These are phyloP conservation scores for Penicillium brasilianum DNA, from an alignment of 2,329 filamentous ascomycete genomes.

Conservation along the genomic window DNA sequence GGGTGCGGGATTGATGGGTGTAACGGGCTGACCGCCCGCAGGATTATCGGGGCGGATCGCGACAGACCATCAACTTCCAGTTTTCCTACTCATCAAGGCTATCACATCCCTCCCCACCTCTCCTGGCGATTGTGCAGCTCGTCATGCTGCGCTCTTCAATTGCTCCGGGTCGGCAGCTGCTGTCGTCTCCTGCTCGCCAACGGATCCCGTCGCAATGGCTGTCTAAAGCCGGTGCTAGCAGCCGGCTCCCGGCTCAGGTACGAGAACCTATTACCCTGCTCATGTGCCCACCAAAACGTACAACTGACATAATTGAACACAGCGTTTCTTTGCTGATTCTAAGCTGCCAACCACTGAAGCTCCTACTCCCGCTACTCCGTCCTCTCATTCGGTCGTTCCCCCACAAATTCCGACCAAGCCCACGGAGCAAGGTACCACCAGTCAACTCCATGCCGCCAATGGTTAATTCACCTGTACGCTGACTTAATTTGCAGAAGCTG, in stretches of 20 bases:
- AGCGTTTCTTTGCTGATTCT: conserved; percentile 59
- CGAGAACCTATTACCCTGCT: conserved; percentile 24
- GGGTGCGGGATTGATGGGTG: conserved; percentile 13
- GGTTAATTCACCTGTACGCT: conserved; percentile 14
- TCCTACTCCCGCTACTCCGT: conserved; percentile 51
- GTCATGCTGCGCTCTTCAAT: conserved; percentile 63
- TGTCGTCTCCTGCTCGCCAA: conserved; percentile 46
- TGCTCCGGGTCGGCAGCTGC: conserved; percentile 52
- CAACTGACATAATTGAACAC: conserved; percentile 31
- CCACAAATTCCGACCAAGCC: conserved; percentile 56
- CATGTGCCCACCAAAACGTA: conserved; percentile 12
- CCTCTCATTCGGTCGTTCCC: conserved; percentile 55
- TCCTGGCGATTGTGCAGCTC: conserved; percentile 50
- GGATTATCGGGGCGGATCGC: conserved; percentile 46
- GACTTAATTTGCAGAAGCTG: conserved; percentile 47
- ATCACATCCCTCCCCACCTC: conserved; percentile 33
- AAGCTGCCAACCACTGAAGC: conserved; percentile 46
- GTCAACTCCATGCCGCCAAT: conserved; percentile 18
- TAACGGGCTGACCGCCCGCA: conserved; percentile 37
- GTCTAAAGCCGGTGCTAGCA: conserved; percentile 43
- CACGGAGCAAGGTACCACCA: conserved; percentile 35
- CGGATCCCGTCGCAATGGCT: conserved; percentile 51
- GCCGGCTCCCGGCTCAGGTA: conserved; percentile 50
- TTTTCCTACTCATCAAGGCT: conserved; percentile 36
- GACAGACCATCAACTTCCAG: conserved; percentile 43